Base-by-base conservation (phyloP, 179 eudicot species). In the Corrigiola litoralis region DNA sequence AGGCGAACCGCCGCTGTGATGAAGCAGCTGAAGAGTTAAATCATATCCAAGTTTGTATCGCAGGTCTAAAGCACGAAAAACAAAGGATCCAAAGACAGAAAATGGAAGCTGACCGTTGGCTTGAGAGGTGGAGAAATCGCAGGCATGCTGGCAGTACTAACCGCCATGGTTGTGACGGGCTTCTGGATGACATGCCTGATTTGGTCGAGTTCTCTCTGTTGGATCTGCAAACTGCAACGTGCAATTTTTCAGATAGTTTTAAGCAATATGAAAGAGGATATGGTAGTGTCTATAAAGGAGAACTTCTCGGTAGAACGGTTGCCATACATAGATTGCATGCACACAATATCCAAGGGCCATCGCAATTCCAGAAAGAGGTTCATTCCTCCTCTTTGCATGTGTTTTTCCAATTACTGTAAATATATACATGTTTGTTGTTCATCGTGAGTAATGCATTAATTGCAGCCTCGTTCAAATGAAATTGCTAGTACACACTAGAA, bases 231-330 rank as follows among this genome's bases (percentile, higher is more conserved):
- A 78, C 80, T 61, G 97, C 97, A 16, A 88, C 97, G 5, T 90
- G 90, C 75, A 75, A 82, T 71, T 88, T 88, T 75, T 84, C 92
- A 1, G 90, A 86, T 73, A 88, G 85, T 73, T 88, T 90, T 72
- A 88, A 81, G 64, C 80, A 88, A 52, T 79, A 76, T 42, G 82
- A 86, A 51, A 83, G 87, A 44, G 90, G 79, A 32, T 73, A 58
- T 75, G 89, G 87, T n/a, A 76, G 75, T 63, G 78, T 90, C 49
- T 90, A 82, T 71, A 90, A 90, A 82, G 97, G 97, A 36, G 97
- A 90, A 74, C 46, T 90, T 77, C 72, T 75, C 63, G 75, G 77
- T 67, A 80, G 55, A 67, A 90, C 95, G 21, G 88, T 90, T 53
- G 84, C 81, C 45, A 83, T 90, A 60, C 87, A 84, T 70, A 84